Percentiles rank a stretch among this genome's conserved stretches.
Evolutionary conservation across 2,329 filamentous ascomycete species (phyloP).

Genomic region (Capronia americana): DNA sequence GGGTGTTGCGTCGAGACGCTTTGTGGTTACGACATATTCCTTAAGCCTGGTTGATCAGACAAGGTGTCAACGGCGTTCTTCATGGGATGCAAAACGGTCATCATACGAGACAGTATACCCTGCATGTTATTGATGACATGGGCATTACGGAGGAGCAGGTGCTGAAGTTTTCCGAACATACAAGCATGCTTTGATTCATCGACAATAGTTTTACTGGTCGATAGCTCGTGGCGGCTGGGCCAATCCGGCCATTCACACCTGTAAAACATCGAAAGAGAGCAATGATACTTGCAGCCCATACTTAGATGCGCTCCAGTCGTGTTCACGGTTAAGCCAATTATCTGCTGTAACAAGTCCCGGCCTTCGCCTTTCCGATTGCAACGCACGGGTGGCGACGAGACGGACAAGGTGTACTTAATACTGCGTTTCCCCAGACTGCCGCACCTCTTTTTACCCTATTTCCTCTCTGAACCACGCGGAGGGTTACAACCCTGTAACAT

Average conservation of each 20-base stretch:
- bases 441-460: not conserved
- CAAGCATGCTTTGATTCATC: slow-evolving; percentile 19
- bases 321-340: slow-evolving; percentile 1
- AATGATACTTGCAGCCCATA: not conserved
- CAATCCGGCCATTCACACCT: slow-evolving; percentile 7
- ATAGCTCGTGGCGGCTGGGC: slow-evolving; percentile 7
- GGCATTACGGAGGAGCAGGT: slow-evolving; percentile 31
- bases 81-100: slow-evolving; percentile 13
- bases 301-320: not conserved
- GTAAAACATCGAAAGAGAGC: slow-evolving; percentile 2
- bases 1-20: not conserved
- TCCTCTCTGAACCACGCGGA: not conserved
- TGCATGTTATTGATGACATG: slow-evolving; percentile 30
- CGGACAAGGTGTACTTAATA: slow-evolving; percentile 4
- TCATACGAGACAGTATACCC: slow-evolving; percentile 29
- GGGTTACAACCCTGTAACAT: not conserved
- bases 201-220: slow-evolving; percentile 13
- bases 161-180: slow-evolving; percentile 21
- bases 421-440: not conserved
- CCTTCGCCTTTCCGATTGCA: slow-evolving; percentile 1
- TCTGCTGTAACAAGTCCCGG: not conserved
- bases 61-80: slow-evolving; percentile 26
- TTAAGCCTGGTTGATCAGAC: slow-evolving; percentile 14
- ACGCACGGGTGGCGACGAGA: slow-evolving; percentile 5
- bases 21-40: slow-evolving; percentile 17